These are phyloP conservation scores for Tieghemostelium lacteum DNA, from an alignment of 78 protist species.

Conservation along the genomic window DNA sequence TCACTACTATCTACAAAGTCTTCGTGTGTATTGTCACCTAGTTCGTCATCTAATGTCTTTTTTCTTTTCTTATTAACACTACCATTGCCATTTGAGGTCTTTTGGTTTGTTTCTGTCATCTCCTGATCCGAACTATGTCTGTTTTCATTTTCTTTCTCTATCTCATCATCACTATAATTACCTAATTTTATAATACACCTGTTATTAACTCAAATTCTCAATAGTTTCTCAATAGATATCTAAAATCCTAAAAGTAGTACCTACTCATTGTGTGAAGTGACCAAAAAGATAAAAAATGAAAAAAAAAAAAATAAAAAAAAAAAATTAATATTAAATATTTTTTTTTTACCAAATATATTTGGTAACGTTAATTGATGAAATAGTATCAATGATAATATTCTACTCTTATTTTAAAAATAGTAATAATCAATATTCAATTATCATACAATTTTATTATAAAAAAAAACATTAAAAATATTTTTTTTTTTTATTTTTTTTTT, in stretches of 20 bases:
- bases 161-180: constrained; percentile 63
- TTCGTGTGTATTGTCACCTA: not conserved
- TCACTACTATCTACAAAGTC: constrained; percentile 47
- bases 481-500: too few relatives aligned
- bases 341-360: not conserved
- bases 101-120: not conserved
- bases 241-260: not conserved
- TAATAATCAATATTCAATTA: too few relatives aligned
- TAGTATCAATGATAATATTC: too few relatives aligned
- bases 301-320: not conserved
- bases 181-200: not conserved
- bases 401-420: too few relatives aligned
- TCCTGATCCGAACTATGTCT: too few relatives aligned
- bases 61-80: not conserved
- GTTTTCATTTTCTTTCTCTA: constrained; percentile 2
- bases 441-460: too few relatives aligned
- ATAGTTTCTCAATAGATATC: not conserved
- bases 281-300: not conserved
- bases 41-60: not conserved
- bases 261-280: not conserved
- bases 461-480: too few relatives aligned
- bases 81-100: not conserved
- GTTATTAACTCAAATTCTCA: not conserved
- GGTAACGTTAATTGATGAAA: not conserved
- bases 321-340: too few relatives aligned